Base-by-base conservation (phyloP, 2,329 filamentous ascomycete genomes). In the Phialophora verrucosa region DNA sequence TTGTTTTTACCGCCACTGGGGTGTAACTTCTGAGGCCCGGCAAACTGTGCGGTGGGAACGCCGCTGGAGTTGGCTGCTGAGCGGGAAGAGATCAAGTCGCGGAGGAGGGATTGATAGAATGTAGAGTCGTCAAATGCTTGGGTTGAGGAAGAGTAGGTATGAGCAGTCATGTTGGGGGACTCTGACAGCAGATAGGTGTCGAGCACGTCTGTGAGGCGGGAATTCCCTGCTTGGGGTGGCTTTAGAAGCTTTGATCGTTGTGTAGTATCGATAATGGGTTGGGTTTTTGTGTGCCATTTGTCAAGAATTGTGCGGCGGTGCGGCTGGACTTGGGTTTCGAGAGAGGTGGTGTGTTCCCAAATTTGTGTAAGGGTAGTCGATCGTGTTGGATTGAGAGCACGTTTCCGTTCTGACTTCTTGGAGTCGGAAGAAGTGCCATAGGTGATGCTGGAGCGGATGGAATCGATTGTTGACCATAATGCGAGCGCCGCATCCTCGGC, bases 71-170 rank as follows among this genome's bases (percentile, higher is more conserved):
- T 78, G 17, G 80, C 75, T 71, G 76, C 56, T 20, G 80, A 76
- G 66, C 94, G 90, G 76, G 96, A 92, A 75, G 97, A 92, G 10
- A 99, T 90, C 1, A 99, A 88, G 75, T 97, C 92, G 77, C 97
- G 96, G 31, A 99, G 87, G 1, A 99, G 85, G 14, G 95, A 82
- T 76, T 96, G 92, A 80, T 99, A 99, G 78, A 98, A 97, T 76
- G 96, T 89, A 11, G 91, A 92, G 73, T 99, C 95, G 76, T 98
- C 94, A 81, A 95, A 99, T 72, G 97, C 88, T 23, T 83, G 79
- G 0, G 78, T 76, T 73, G 89, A 88, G 72, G 12, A 50, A 29
- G 17, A 64, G 47, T 20, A 64, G 51, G 5, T 69, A 68, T 47
- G 51, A 53, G 63, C 12, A 27, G 62, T 64, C 31, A 66, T 83